Conservation (phyloP, 73 alveolate species). For the Tetrahymena malaccensis region DNA sequence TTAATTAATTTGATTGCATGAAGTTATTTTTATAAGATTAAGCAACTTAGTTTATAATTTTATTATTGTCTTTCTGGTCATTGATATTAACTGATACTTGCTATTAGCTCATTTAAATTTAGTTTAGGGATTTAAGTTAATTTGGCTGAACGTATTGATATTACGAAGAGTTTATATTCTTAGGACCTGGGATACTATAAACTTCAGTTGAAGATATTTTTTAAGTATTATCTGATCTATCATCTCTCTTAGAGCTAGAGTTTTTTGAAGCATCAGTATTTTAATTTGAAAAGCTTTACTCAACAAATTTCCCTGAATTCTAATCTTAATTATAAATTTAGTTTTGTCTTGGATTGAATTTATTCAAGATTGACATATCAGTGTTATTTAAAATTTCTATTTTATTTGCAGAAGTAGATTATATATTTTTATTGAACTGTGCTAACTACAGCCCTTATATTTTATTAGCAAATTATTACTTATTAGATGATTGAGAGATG, state of each 20-base stretch:
- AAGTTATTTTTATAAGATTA: too few relatives aligned
- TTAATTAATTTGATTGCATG: too few relatives aligned
- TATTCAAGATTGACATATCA: background rate
- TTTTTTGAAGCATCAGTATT: background rate
- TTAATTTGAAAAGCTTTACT: background rate
- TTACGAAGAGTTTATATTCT: background rate
- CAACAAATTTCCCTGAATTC: background rate
- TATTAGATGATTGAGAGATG: background rate
- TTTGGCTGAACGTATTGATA: background rate
- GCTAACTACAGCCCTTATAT: background rate
- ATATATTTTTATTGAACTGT: background rate
- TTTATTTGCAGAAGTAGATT: background rate
- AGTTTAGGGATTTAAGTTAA: background rate
- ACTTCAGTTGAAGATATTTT: background rate
- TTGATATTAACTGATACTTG: background rate
- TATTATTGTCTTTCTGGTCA: background rate
- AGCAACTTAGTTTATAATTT: background rate
- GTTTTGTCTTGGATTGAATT: background rate
- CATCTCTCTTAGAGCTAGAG: background rate
- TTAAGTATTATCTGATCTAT: background rate
- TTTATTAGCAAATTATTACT: background rate
- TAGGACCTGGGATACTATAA: background rate
- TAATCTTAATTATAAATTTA: background rate
- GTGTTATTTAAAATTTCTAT: background rate
- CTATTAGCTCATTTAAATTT: background rate